These are phyloP conservation scores for Pseudogymnoascus sp. DNA, from an alignment of 2,329 filamentous ascomycete species.

Conservation along the genomic window DNA sequence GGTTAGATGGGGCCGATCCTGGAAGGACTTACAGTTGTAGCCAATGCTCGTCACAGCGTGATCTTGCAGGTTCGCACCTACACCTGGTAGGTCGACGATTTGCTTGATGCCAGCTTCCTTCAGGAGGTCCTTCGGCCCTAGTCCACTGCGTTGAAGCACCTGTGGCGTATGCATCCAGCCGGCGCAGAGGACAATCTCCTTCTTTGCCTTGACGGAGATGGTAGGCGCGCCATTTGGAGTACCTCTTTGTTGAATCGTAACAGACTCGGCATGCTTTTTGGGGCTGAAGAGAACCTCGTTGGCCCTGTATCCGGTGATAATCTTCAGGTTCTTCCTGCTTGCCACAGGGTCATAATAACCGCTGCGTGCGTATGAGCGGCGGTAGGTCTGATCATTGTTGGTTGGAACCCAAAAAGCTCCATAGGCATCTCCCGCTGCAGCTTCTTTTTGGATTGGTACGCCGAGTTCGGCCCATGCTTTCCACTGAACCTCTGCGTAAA, in stretches of 20 bases:
- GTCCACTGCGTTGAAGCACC: slow-evolving; percentile 19
- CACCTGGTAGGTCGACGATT: slow-evolving; percentile 34
- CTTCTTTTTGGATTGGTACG: slow-evolving; percentile 32
- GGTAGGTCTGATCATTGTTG: slow-evolving; percentile 19
- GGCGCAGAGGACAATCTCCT: slow-evolving; percentile 33
- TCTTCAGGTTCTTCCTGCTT: slow-evolving; percentile 21
- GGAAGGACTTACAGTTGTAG: slow-evolving; percentile 9
- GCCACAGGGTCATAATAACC: slow-evolving; percentile 33
- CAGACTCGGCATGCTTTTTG: slow-evolving; percentile 19
- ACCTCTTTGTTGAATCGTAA: slow-evolving; percentile 4
- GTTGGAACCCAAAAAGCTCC: slow-evolving; percentile 34
- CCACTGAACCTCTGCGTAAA: slow-evolving; percentile 10
- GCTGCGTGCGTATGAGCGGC: slow-evolving; percentile 34
- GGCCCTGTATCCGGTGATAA: slow-evolving; percentile 13
- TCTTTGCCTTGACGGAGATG: slow-evolving; percentile 16
- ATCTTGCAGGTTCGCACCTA: slow-evolving; percentile 34
- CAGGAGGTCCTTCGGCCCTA: slow-evolving; percentile 28
- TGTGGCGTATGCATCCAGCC: slow-evolving; percentile 25
- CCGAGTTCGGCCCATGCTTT: slow-evolving; percentile 32
- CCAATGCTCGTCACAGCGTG: slow-evolving; percentile 19
- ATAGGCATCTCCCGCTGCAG: slow-evolving; percentile 30
- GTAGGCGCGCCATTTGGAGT: neutral
- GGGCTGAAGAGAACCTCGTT: slow-evolving; percentile 25
- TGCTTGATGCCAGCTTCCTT: slow-evolving; percentile 27
- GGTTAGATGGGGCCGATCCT: neutral